Percentiles rank a stretch among this genome's conserved stretches.
Evolutionary conservation across 2,329 filamentous ascomycete species (phyloP).

Genomic region (Fusarium sororula): DNA sequence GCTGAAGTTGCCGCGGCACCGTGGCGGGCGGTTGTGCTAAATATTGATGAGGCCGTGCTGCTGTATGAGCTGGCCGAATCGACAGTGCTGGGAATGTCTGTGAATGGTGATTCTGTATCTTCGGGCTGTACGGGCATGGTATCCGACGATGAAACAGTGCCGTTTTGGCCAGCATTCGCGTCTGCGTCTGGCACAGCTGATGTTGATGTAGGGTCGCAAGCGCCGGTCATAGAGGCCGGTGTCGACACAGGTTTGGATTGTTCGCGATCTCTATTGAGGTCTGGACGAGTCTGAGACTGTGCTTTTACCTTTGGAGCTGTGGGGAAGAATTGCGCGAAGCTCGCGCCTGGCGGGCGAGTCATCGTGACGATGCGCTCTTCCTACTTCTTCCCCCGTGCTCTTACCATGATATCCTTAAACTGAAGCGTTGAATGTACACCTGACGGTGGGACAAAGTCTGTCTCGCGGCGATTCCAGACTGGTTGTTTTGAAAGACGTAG

Average conservation of each 20-base stretch:
- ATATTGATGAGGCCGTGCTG: constrained; percentile 76
- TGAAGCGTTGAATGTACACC: constrained; percentile 23
- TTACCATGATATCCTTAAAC: constrained; percentile 64
- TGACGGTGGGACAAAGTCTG: neutral
- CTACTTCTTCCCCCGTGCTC: constrained; percentile 62
- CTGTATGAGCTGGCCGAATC: constrained; percentile 77
- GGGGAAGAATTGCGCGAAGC: constrained; percentile 88
- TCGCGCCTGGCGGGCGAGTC: constrained; percentile 81
- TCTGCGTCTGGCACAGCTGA: constrained; percentile 38
- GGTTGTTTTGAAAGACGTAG: constrained; percentile 6
- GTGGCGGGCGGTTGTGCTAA: constrained; percentile 62
- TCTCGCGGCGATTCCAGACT: constrained; percentile 8
- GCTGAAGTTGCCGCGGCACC: constrained; percentile 49
- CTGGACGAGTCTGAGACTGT: constrained; percentile 48
- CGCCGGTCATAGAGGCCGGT: constrained; percentile 27
- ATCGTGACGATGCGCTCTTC: constrained; percentile 67
- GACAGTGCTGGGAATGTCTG: constrained; percentile 75
- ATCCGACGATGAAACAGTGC: constrained; percentile 38
- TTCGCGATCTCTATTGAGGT: constrained; percentile 47
- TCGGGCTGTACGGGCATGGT: constrained; percentile 51
- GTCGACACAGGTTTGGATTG: constrained; percentile 39
- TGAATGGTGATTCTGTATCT: constrained; percentile 67
- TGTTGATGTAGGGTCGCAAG: constrained; percentile 37
- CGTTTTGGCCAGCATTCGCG: constrained; percentile 35
- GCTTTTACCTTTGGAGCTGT: constrained; percentile 74